Conservation (phyloP, 1,139 yeast species). For the Taphrina sp. region DNA sequence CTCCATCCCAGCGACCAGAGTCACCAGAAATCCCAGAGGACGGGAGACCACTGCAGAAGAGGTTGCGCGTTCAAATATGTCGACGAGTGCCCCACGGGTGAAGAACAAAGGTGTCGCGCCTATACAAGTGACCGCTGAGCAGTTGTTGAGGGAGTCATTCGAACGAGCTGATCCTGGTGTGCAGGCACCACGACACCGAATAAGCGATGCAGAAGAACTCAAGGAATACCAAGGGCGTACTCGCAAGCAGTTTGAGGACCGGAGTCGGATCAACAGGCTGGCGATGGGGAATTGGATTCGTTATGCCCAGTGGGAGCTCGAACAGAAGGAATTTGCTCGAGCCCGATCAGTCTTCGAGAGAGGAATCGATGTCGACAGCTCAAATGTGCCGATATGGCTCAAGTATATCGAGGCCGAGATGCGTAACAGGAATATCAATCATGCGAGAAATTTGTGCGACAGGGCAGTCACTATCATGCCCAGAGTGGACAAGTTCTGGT, state of each 20-base stretch:
- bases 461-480: constrained; percentile 76
- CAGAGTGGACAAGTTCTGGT: constrained; percentile 82
- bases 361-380: constrained; percentile 72
- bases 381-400: constrained; percentile 80
- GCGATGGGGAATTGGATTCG: constrained; percentile 89
- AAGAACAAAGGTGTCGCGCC: constrained; percentile 52
- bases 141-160: constrained; percentile 56
- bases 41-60: too few species aligned
- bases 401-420: constrained; percentile 78
- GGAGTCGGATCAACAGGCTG: constrained; percentile 73
- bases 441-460: constrained; percentile 81
- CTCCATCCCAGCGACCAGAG: too few species aligned
- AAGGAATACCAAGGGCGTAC: constrained; percentile 71
- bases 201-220: constrained; percentile 43
- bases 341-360: constrained; percentile 88
- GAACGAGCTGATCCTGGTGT: constrained; percentile 51
- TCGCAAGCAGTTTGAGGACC: constrained; percentile 80
- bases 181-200: constrained; percentile 50
- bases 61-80: too few species aligned
- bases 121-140: constrained; percentile 58
- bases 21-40: too few species aligned
- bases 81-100: constrained; percentile 39
- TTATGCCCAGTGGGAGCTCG: constrained; percentile 84
- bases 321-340: constrained; percentile 69
- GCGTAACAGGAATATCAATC: constrained; percentile 69